Evolutionary conservation across 2,329 filamentous ascomycete species (phyloP), one percentile per base, ranked within the genome.

Genomic region (Bipolaris victoriae): DNA sequence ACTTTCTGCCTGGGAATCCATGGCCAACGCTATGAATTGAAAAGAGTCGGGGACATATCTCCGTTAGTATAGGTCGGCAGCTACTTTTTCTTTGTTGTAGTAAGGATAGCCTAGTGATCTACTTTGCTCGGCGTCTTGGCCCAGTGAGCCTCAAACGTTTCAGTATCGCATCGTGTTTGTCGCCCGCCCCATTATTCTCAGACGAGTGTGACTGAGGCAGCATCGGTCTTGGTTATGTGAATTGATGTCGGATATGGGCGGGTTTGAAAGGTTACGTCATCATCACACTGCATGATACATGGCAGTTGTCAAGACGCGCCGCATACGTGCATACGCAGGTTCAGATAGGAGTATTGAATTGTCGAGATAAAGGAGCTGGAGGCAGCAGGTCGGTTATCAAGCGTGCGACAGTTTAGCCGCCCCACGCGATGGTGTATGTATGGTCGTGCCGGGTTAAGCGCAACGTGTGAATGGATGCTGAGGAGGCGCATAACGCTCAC

Each of bases 1-100:
- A 51, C n/a, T 49, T 16, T 31, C 15, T 49, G 45, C 45, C 49
- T 24, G 55, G 54, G 45, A 57, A 44, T 7, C 20, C 22, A 39
- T 22, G n/a, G 31, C 49, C 37, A 11, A 54, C 49, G 35, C 52
- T 52, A 48, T 56, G 24, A 40, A 16, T 3, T 15, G 7, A 40
- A n/a, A 49, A 10, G 15, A 29, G 24, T 24, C n/a, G 24, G 40
- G 11, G 36, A 10, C 24, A 18, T n/a, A 7, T 2, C 18, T 33
- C 13, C 15, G 10, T 4, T 13, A 31, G 16, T 20, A 13, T 18
- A 20, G n/a, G 35, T 15, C 22, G 15, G 35, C n/a, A 15, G 33
- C 13, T 20, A 6, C 22, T 16, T 52, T 26, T 26, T 24, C 39
- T 33, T 51, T 20, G 15, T 13, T 41, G n/a, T 33, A 20, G 36